Evolutionary conservation across 2,329 filamentous ascomycete species (phyloP), one percentile per base, ranked within the genome.

Genomic region (Cladophialophora carrionii): DNA sequence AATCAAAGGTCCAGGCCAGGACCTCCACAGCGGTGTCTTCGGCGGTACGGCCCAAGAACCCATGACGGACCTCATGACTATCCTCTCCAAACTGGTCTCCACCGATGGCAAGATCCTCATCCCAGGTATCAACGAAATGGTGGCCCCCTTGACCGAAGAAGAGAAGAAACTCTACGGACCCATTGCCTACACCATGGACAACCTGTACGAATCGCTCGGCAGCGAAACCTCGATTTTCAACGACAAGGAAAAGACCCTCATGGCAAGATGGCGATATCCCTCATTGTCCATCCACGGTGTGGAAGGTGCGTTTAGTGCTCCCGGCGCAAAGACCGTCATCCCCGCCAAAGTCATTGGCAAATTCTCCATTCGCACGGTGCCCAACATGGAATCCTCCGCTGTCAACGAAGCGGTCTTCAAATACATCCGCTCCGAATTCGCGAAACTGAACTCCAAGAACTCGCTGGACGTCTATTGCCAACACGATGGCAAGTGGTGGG

Each of bases 401-500:
- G 96, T 96, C 74, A 96, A 96, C 80, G 85, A 88, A 75, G 84
- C 89, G 52, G 94, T 99, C 51, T 90, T 87, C 81, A 88, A 90
- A 77, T 90, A 93, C 77, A 85, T 98, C 70, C 85, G 94, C 75
- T 88, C 90, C 70, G 87, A 90, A 71, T 97, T 96, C 77, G 88
- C 90, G 73, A 92, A 92, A 80, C 85, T 98, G 37, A 86, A 87
- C 71, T 95, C 90, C 79, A 99, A 99, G 85, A 99, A 99, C 83
- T 92, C 84, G 17, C 79, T 96, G 75, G 90, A 91, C 73, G 88
- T 92, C 60, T 88, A 84, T 75, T 84, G 93, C 64, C 88, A 94
- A 79, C 95, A 99, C 82, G 89, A 88, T 65, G 95, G 95, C 72
- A 97, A 97, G 81, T 99, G 95, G 95, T 99, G 95, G 95, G 92